phyloP scores from a whole-genome alignment of 495 filamentous ascomycete species.

The Penicillium desertorum region DNA sequence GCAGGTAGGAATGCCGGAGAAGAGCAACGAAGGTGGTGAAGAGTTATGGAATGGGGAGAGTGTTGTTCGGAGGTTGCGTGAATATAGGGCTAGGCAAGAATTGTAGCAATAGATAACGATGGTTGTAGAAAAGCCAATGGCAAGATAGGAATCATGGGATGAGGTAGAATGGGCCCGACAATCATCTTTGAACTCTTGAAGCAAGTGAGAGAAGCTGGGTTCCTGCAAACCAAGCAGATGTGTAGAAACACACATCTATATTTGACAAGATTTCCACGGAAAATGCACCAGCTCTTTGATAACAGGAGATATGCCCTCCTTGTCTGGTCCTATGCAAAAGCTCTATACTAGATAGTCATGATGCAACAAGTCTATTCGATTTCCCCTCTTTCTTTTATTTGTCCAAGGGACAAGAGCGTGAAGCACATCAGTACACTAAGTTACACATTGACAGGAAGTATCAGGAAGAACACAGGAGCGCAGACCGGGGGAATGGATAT shows the following conservation, averaged over 20 bases:
- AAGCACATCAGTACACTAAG: conserved; percentile 39
- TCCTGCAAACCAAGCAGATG: no score
- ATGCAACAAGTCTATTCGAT: conserved; percentile 36
- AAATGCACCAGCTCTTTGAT: no score
- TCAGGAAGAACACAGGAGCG: conserved; percentile 22
- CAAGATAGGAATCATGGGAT: no score
- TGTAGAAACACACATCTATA: no score
- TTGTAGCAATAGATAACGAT: no score
- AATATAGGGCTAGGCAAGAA: conserved; percentile 17
- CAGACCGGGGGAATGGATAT: conserved; percentile 33
- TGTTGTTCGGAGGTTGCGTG: conserved; percentile 12
- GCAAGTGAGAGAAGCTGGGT: no score
- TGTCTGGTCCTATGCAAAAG: background rate
- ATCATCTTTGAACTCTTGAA: no score
- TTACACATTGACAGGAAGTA: conserved; percentile 27
- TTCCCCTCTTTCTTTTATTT: conserved; percentile 16
- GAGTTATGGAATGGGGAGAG: conserved; percentile 32
- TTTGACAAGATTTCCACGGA: no score
- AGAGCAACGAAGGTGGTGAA: conserved; percentile 3
- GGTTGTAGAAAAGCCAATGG: no score
- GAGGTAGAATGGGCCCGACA: no score
- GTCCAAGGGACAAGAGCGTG: conserved; percentile 15
- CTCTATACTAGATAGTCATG: background rate
- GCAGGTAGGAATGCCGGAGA: conserved; percentile 37
- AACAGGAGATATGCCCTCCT: no score